phyloP scores from a whole-genome alignment of 2,329 filamentous ascomycete genomes.

The Aureobasidium sp. region DNA sequence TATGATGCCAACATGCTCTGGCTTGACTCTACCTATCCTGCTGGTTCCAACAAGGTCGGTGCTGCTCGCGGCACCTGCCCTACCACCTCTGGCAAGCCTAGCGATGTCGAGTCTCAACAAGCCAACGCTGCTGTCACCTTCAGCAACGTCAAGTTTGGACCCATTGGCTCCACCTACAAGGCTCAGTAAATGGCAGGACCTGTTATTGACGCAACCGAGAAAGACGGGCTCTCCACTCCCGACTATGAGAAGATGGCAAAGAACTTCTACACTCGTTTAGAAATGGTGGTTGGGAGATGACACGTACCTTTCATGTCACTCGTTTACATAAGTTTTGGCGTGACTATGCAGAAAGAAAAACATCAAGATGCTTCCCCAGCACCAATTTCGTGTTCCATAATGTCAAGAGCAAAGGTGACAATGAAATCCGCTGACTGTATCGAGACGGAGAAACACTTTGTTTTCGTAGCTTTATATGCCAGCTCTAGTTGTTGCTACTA shows the following conservation, averaged over 20 bases:
- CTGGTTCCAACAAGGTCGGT: slow-evolving; percentile 16
- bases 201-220: not conserved
- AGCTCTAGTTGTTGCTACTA: no score
- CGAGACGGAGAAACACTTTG: no score
- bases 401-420: not conserved
- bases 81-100: slow-evolving; percentile 16
- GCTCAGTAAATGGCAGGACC: not conserved
- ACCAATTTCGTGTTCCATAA: not conserved
- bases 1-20: slow-evolving; percentile 63
- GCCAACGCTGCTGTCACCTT: slow-evolving; percentile 17
- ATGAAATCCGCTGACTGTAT: not conserved
- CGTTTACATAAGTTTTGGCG: not conserved
- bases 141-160: slow-evolving; percentile 20
- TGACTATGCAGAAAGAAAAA: not conserved
- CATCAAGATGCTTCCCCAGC: not conserved
- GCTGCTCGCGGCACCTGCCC: slow-evolving; percentile 18
- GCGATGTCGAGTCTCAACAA: slow-evolving; percentile 16
- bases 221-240: slow-evolving; percentile 2
- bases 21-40: slow-evolving; percentile 47
- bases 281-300: not conserved
- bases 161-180: slow-evolving; percentile 16
- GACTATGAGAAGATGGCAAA: not conserved
- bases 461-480: no score
- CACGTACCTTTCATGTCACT: not conserved
- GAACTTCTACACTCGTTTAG: not conserved